These are phyloP conservation scores for Excoecaria cochinchinensis DNA, from an alignment of 345 rosid species.

Conservation along the genomic window DNA sequence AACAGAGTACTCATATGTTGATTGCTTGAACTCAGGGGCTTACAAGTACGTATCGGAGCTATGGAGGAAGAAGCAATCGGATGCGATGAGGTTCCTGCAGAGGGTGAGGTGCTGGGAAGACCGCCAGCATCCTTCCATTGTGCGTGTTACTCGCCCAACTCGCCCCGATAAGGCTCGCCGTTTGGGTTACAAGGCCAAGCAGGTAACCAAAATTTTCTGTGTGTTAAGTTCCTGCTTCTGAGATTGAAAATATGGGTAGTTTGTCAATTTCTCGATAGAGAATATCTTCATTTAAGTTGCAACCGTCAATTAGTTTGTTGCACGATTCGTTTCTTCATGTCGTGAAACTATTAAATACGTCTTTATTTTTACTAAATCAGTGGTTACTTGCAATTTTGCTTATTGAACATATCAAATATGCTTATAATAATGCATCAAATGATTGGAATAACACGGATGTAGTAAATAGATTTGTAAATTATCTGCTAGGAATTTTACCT, in stretches of 20 bases:
- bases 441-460: neutral
- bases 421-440: neutral
- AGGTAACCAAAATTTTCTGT: constrained; percentile 16
- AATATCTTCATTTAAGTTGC: no score
- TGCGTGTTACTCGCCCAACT: constrained; percentile 37
- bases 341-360: neutral
- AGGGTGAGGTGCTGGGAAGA: constrained; percentile 46
- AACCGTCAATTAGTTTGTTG: no score
- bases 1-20: neutral
- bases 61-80: constrained; percentile 46
- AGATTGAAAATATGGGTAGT: neutral
- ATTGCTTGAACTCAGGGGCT: constrained; percentile 24
- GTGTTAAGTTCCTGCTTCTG: neutral
- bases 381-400: neutral
- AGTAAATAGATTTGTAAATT: neutral
- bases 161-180: constrained; percentile 44
- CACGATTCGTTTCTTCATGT: neutral
- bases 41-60: constrained; percentile 43
- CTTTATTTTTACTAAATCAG: neutral
- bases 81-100: constrained; percentile 42
- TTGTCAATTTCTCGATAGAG: no score
- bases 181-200: constrained; percentile 43
- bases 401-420: neutral
- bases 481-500: neutral
- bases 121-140: constrained; percentile 41